Base-by-base conservation (phyloP, 2,329 filamentous ascomycete genomes). In the Fusarium solani-melongenae region DNA sequence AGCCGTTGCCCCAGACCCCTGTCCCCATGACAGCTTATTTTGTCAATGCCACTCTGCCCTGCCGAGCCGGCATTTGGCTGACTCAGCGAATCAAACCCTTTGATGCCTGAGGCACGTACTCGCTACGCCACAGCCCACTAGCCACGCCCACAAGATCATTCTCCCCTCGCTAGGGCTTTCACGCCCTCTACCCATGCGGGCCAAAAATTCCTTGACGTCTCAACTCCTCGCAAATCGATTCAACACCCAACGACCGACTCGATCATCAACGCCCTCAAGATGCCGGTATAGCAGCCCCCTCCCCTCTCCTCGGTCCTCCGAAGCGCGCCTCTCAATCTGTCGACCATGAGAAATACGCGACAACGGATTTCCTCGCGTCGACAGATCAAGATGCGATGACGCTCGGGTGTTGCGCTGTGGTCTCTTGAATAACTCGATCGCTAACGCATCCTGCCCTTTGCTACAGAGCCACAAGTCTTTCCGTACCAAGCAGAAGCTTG, bases 401-500 rank as follows among this genome's bases (percentile, higher is more conserved):
- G 61, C 22, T 14, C 24, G 31, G 67, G 66, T 44, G n/a, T 64
- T 62, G 59, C 57, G 41, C 22, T 44, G 36, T 39, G 33, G 29
- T 73, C 46, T 34, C 41, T 49, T n/a, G 53, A 64, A 64, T 53
- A 29, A 58, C 27, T 55, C 29, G 70, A 71, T 73, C 49, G 72
- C 80, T 82, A 76, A 82, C 70, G 24, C 64, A 60, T 64, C 46
- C 41, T 58, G 46, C 62, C 49, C 38, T 72, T 72, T 46, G 33
- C 31, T n/a, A 63, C 86, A 98, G 96, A 96, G 93, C 93, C 95
- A 99, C 91, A 99, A 99, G 93, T 94, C 95, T 86, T 99, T 99
- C 95, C 94, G 95, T 87, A 98, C 95, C 89, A 99, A 99, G 95
- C 93, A 97, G 89, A 99, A 99, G 96, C 95, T 99, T 90, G 96